Evolutionary conservation across 2,329 filamentous ascomycete species (phyloP), one percentile per base, ranked within the genome.

Genomic region (Penicillium fuscoglaucum): DNA sequence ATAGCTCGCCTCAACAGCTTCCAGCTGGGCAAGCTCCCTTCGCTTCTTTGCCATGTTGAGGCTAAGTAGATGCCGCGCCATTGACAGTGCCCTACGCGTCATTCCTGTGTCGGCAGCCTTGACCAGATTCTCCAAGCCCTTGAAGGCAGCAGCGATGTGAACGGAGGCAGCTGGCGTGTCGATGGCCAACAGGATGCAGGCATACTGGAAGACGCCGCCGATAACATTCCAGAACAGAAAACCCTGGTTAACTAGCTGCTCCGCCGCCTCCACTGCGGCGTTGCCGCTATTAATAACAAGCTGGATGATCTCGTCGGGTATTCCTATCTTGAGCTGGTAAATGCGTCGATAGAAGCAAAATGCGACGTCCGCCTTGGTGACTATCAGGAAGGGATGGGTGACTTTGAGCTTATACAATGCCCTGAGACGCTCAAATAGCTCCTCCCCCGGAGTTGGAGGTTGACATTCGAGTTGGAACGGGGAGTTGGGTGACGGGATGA

Each of bases 321-420:
- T 61, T 39, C 55, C 4, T 4, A 15, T 35, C 29, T 70, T 71
- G 40, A 68, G 60, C 54, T 72, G 69, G 51, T 72, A 72, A 47
- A 71, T 24, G 26, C 68, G 70, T 37, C 70, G 66, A 61, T 72
- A 72, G 64, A 72, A 72, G 53, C 70, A 72, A 40, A 72, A 67
- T 6, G 66, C 68, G 19, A 72, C 48, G 6, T 72, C 70, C 9
- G 70, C 70, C 55, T 68, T 72, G 1, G 70, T 72, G 28, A 66
- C 64, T 1, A 68, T 58, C 17, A 72, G 53, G 28, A 72, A 72
- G 2, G 69, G 66, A 62, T 72, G 69, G 0, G 57, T 66, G 19
- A 57, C 15, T 7, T 62, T 33, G 21, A 68, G 45, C 3, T 59
- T 28, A 19, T 37, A 15, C n/a, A 72, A 17, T 5, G 43, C 64